Percentiles rank a stretch among this genome's conserved stretches.
These are phyloP conservation scores for Vitis hybrid DNA, from an alignment of 177 flowering plant genomes.

Conservation along the genomic window DNA sequence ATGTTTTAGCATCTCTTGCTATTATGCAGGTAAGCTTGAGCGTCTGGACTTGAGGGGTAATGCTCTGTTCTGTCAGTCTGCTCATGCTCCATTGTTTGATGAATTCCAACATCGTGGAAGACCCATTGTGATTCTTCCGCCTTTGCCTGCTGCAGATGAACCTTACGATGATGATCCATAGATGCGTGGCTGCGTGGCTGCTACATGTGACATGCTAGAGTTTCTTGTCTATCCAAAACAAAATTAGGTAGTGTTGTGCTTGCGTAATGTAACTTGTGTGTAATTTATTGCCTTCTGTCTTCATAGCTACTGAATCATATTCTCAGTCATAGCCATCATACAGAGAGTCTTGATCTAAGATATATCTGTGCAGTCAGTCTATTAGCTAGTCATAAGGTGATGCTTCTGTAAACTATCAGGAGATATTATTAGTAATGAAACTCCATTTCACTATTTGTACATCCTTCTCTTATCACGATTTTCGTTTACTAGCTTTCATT, in stretches of 20 bases:
- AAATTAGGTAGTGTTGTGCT: background rate
- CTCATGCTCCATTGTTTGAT: constrained; percentile 27
- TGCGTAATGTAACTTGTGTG: background rate
- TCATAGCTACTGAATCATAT: too few species aligned
- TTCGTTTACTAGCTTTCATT: too few species aligned
- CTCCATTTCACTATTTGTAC: too few species aligned
- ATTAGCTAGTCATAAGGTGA: too few species aligned
- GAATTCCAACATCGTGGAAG: constrained; percentile 42
- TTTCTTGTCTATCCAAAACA: background rate
- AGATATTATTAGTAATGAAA: too few species aligned
- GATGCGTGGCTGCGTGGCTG: background rate
- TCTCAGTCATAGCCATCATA: too few species aligned
- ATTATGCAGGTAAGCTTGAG: constrained; percentile 48
- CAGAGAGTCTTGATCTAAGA: too few species aligned
- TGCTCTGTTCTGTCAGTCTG: constrained; percentile 21
- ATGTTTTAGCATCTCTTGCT: background rate
- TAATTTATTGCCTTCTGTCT: too few species aligned
- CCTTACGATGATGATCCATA: constrained; percentile 69
- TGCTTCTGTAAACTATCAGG: too few species aligned
- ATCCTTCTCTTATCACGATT: too few species aligned
- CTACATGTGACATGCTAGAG: background rate
- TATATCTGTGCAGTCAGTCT: too few species aligned
- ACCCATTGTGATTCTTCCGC: constrained; percentile 43
- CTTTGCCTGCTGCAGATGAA: constrained; percentile 14
- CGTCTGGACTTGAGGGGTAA: constrained; percentile 66